These are phyloP conservation scores for Thalassiosira oceanica DNA, from an alignment of 352 stramenopile species.

Conservation along the genomic window DNA sequence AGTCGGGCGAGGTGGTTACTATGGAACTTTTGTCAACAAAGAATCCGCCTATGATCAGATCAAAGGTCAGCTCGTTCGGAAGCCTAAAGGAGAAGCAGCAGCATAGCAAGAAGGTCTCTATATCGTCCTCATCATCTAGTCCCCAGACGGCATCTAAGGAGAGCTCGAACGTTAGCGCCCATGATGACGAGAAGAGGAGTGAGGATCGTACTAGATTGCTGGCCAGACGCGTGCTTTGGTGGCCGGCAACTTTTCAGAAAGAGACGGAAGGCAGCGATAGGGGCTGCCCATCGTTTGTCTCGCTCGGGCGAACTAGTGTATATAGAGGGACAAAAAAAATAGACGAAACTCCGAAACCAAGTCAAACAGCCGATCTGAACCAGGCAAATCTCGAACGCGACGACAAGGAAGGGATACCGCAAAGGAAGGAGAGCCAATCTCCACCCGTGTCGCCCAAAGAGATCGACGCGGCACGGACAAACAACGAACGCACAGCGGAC, in stretches of 20 bases:
- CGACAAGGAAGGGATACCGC: too few relatives aligned
- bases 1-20: slow-evolving; percentile 30
- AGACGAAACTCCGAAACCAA: too few relatives aligned
- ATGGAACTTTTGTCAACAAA: slow-evolving; percentile 50
- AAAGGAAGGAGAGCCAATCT: too few relatives aligned
- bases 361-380: too few relatives aligned
- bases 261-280: not conserved
- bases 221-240: slow-evolving; percentile 36
- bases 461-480: too few relatives aligned
- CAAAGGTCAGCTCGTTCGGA: too few relatives aligned
- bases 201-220: slow-evolving; percentile 34
- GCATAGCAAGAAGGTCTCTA: too few relatives aligned
- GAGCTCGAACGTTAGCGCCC: not conserved
- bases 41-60: too few relatives aligned
- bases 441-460: too few relatives aligned
- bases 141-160: not conserved
- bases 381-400: too few relatives aligned
- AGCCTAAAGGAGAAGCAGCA: too few relatives aligned
- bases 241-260: slow-evolving; percentile 30
- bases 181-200: slow-evolving; percentile 26
- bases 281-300: slow-evolving; percentile 36
- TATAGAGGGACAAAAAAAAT: too few relatives aligned
- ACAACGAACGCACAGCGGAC: slow-evolving; percentile 30
- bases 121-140: not conserved
- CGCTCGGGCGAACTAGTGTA: slow-evolving; percentile 30